Percentiles rank a stretch among this genome's conserved stretches.
Evolutionary conservation across 371 early-diverging fungal genomes (phyloP).

Genomic region (Lichtheimia hyalospora): DNA sequence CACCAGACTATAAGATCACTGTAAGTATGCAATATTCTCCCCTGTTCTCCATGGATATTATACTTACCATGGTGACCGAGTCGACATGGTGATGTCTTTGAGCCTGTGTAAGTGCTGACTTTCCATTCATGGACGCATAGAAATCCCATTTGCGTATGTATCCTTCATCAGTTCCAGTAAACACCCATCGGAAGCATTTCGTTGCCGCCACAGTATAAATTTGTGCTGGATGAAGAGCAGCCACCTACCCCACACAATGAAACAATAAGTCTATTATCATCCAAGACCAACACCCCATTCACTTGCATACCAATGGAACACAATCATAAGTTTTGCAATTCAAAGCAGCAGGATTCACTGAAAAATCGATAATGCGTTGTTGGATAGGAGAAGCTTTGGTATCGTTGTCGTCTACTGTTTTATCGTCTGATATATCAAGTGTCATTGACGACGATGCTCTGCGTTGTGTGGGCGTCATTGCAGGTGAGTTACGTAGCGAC

Average conservation of each 20-base stretch:
- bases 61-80: constrained; percentile 73
- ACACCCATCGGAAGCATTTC: constrained; percentile 85
- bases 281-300: background rate
- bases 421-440: background rate
- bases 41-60: too few species aligned
- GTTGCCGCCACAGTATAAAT: constrained; percentile 80
- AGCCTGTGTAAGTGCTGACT: constrained; percentile 74
- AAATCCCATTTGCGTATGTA: constrained; percentile 93
- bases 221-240: constrained; percentile 75
- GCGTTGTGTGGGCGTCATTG: background rate
- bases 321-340: constrained; percentile 57
- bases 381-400: constrained; percentile 4
- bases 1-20: constrained; percentile 62
- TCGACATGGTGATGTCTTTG: constrained; percentile 88
- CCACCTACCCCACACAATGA: constrained; percentile 43
- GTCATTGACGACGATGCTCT: background rate
- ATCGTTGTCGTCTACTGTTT: too few species aligned
- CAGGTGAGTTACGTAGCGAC: constrained; percentile 12
- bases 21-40: background rate
- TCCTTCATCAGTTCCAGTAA: constrained; percentile 94
- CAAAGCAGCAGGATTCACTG: constrained; percentile 35
- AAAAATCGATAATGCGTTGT: constrained; percentile 33
- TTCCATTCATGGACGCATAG: constrained; percentile 84
- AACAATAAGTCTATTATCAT: background rate
- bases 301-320: constrained; percentile 51